Percentiles rank a stretch among this genome's conserved stretches.
Conservation (phyloP, 2,329 filamentous ascomycete genomes). For the Colletotrichum sublineola region DNA sequence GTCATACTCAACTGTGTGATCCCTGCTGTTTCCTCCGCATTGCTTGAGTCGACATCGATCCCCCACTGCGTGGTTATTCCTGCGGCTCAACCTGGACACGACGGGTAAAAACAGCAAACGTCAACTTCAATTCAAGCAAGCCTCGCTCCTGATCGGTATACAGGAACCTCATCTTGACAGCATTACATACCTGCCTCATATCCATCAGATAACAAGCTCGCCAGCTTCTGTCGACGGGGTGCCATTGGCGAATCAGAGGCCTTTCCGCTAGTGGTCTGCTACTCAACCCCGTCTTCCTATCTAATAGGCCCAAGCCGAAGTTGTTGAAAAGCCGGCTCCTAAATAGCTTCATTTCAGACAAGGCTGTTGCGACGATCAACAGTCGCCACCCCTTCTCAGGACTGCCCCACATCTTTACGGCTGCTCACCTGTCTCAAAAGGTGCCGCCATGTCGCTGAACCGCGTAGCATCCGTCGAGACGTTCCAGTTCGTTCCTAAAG, state of each 20-base stretch:
- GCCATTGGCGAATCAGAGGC: conserved; percentile 17
- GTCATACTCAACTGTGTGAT: neutral
- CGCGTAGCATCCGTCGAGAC: conserved; percentile 67
- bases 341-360: neutral
- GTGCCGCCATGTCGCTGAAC: conserved; percentile 62
- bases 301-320: neutral
- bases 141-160: neutral
- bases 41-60: neutral
- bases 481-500: conserved; percentile 57
- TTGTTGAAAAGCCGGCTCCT: neutral
- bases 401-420: neutral
- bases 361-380: neutral
- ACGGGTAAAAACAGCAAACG: neutral
- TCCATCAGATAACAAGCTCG: neutral
- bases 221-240: conserved; percentile 5
- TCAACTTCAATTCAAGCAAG: neutral
- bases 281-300: neutral
- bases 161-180: neutral
- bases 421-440: neutral
- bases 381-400: neutral
- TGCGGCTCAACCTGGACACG: neutral
- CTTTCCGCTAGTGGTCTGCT: neutral
- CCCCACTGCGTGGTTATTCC: neutral
- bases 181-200: conserved; percentile 6
- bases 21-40: neutral